Percentiles rank a stretch among this genome's conserved stretches.
These are phyloP conservation scores for Botrytis hyacinthi DNA, from an alignment of 2,329 filamentous ascomycete genomes.

Conservation along the genomic window DNA sequence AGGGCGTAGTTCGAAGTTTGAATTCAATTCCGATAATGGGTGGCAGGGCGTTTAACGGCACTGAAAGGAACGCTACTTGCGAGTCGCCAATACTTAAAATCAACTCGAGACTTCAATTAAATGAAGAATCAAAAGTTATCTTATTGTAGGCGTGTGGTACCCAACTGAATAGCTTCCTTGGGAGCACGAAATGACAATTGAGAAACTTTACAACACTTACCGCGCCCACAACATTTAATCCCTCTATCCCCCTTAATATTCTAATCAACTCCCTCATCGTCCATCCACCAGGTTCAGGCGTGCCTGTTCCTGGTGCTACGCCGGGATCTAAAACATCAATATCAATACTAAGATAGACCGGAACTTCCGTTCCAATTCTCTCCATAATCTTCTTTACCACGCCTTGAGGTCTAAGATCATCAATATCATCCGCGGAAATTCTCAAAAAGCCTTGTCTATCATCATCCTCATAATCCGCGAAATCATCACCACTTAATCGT, in stretches of 20 bases:
- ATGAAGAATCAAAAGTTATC: background rate
- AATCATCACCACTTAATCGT: constrained; percentile 64
- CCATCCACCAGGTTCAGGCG: constrained; percentile 88
- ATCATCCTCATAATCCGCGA: constrained; percentile 69
- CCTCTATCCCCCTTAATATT: constrained; percentile 78
- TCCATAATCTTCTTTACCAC: constrained; percentile 69
- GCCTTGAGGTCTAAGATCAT: constrained; percentile 72
- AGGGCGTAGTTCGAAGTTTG: background rate
- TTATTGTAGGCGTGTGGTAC: background rate
- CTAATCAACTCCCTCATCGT: constrained; percentile 83
- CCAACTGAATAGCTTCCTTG: background rate
- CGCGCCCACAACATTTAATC: constrained; percentile 80
- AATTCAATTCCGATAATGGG: too few species aligned
- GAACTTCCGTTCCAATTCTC: constrained; percentile 69
- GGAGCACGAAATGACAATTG: background rate
- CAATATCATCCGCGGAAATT: constrained; percentile 82
- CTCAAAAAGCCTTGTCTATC: constrained; percentile 74
- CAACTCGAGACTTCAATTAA: background rate
- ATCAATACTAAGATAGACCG: constrained; percentile 78
- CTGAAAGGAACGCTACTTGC: background rate
- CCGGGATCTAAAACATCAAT: constrained; percentile 79
- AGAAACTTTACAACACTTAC: background rate
- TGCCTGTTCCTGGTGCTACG: constrained; percentile 73
- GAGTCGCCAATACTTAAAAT: background rate
- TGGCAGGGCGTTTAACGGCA: background rate